A percentile compares a stretch with the other conserved stretches of the same genome.
Evolutionary conservation across 2,329 filamentous ascomycete genomes (phyloP).

Genomic region (Annulohypoxylon truncatum): DNA sequence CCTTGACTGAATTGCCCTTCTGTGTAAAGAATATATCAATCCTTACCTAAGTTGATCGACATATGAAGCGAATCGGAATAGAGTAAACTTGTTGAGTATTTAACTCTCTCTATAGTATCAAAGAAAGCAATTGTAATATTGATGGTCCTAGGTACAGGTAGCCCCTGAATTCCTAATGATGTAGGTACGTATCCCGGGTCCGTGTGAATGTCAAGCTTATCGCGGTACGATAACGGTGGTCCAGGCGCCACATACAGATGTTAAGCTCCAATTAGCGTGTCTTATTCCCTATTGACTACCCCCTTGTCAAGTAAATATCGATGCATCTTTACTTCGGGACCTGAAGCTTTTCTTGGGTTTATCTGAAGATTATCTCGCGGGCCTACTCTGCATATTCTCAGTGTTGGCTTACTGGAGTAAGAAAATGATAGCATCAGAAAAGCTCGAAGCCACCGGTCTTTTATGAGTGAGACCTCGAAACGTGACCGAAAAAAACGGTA

Average conservation of each 20-base stretch:
- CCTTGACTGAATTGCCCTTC: too few species aligned
- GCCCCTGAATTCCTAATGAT: neutral
- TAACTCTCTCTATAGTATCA: too few species aligned
- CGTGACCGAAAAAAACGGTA: neutral
- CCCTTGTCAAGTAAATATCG: neutral
- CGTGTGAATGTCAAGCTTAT: constrained; percentile 12
- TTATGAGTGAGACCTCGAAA: constrained; percentile 10
- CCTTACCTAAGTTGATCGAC: too few species aligned
- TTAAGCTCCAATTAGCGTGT: constrained; percentile 20
- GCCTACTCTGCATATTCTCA: neutral
- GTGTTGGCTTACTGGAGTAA: neutral
- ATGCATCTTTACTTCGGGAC: neutral
- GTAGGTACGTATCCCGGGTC: neutral
- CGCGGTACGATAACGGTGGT: constrained; percentile 12
- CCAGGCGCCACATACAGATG: constrained; percentile 2
- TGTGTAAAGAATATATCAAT: too few species aligned
- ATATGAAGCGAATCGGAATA: too few species aligned
- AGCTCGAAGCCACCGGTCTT: constrained; percentile 16
- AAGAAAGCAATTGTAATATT: too few species aligned
- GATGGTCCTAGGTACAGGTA: neutral
- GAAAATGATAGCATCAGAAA: constrained; percentile 26
- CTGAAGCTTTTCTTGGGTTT: constrained; percentile 1
- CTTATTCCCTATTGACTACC: constrained; percentile 1
- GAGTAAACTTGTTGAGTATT: too few species aligned
- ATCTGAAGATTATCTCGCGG: neutral